Percentiles rank a stretch among this genome's conserved stretches.
These are phyloP conservation scores for Porosira glacialis DNA, from an alignment of 352 stramenopile genomes.

Conservation along the genomic window DNA sequence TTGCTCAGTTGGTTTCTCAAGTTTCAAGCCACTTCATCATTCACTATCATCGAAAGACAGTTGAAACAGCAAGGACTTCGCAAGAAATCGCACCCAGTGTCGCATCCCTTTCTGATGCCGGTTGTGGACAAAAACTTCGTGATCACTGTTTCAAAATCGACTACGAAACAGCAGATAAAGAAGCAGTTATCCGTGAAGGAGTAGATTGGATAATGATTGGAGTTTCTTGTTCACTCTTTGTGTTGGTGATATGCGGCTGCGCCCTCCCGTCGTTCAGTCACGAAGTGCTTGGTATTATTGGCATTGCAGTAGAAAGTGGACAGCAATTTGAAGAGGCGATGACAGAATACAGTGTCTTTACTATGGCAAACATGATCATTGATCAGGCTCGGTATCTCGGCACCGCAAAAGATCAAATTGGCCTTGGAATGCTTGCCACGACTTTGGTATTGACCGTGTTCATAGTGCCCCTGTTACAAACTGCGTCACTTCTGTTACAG, in stretches of 20 bases:
- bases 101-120: not conserved
- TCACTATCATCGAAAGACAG: conserved; percentile 72
- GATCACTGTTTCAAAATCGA: conserved; percentile 52
- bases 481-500: conserved; percentile 43
- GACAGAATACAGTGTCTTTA: conserved; percentile 65
- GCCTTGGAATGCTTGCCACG: conserved; percentile 59
- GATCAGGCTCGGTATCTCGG: conserved; percentile 68
- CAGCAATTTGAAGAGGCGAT: conserved; percentile 67
- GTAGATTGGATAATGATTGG: conserved; percentile 33
- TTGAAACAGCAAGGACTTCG: conserved; percentile 3
- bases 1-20: conserved; percentile 75
- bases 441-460: conserved; percentile 73
- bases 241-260: conserved; percentile 67
- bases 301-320: conserved; percentile 69
- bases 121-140: conserved; percentile 20
- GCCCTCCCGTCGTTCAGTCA: conserved; percentile 62
- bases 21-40: conserved; percentile 79
- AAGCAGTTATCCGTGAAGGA: conserved; percentile 26
- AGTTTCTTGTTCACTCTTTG: conserved; percentile 21
- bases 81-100: conserved; percentile 41
- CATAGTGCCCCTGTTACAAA: conserved; percentile 69
- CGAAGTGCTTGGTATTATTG: conserved; percentile 70
- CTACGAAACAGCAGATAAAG: conserved; percentile 46
- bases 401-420: conserved; percentile 51
- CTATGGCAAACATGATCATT: conserved; percentile 65